Base-by-base conservation (phyloP, 2,329 filamentous ascomycete species). In the Penicillium sp. region DNA sequence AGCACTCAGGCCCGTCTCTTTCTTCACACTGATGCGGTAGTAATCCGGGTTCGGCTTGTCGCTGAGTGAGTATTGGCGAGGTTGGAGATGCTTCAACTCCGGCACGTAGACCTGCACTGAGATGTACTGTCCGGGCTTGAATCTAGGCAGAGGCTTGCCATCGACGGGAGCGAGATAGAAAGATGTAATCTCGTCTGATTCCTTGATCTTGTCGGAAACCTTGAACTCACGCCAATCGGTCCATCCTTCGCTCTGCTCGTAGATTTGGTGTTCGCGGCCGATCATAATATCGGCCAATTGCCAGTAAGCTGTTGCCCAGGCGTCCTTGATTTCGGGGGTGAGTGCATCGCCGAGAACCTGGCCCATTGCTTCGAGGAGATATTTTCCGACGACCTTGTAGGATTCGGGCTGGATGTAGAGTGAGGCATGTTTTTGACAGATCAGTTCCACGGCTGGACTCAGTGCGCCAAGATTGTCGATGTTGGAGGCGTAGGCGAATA, bases 341-440 rank as follows among this genome's bases (percentile, higher is more conserved):
- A 89, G 85, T 23, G 83, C 88, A 1, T 81, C 80, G 4, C 88
- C 88, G 1, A 92, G 82, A 0, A 92, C 84, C 44, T 85, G 79
- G 25, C 79, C 81, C 75, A 92, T 89, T 1, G 89, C 86, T 26
- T 81, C 80, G 44, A 92, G 79, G 13, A 92, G 80, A 68, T 89
- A 86, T 67, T 85, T 84, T 54, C 86, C 89, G 3, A 92, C 88
- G 44, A 91, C 83, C 33, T 81, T 79, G 72, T 92, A 92, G 61
- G 91, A 86, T 39, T 89, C 85, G 0, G 88, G 83, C 54, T 78
- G 79, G 68, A 92, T 86, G 65, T 85, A 85, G 1, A 92, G 80
- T 1, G 86, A 89, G 58, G 84, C 88, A 72, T 92, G 89, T 74
- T 91, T 92, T 71, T 91, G 85, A 71, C 87, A 89, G 62, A 93